Conservation (phyloP, 1,284 basidiomycete species). For the Ganoderma meredithae region DNA sequence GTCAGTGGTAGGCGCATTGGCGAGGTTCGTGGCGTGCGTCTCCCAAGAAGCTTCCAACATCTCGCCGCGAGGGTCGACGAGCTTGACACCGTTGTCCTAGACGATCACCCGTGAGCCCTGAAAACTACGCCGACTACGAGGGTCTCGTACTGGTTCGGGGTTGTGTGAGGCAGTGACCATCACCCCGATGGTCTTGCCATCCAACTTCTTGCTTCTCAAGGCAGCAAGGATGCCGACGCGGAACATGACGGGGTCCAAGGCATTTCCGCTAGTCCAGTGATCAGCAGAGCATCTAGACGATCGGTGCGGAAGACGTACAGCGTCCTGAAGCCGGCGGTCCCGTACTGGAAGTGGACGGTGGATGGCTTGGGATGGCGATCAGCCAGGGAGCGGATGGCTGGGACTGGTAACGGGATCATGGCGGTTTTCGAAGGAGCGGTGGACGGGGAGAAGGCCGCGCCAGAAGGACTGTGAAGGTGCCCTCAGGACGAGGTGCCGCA, state of each 20-base stretch:
- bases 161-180: slow-evolving; percentile 99
- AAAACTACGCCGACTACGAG: neutral
- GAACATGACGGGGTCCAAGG: slow-evolving; percentile 94
- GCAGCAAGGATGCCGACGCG: slow-evolving; percentile 92
- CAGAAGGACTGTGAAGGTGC: slow-evolving; percentile 18
- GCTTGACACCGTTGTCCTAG: slow-evolving; percentile 98
- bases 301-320: slow-evolving; percentile 62
- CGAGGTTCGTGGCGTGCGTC: slow-evolving; percentile 85
- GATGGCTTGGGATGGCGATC: slow-evolving; percentile 72
- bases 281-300: slow-evolving; percentile 16
- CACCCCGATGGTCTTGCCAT: slow-evolving; percentile 93
- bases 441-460: slow-evolving; percentile 8
- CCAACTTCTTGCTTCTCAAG: slow-evolving; percentile 88
- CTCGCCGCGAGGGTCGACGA: slow-evolving; percentile 98
- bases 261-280: slow-evolving; percentile 62
- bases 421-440: slow-evolving; percentile 24
- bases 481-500: neutral
- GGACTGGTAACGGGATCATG: slow-evolving; percentile 53
- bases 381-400: slow-evolving; percentile 56
- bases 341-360: slow-evolving; percentile 81
- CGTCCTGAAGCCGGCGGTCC: slow-evolving; percentile 95
- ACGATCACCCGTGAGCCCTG: slow-evolving; percentile 11
- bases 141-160: slow-evolving; percentile 82
- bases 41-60: slow-evolving; percentile 99
- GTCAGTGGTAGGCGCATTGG: slow-evolving; percentile 82